phyloP scores from a whole-genome alignment of 495 filamentous ascomycete genomes.

The Daldinia caldariorum region DNA sequence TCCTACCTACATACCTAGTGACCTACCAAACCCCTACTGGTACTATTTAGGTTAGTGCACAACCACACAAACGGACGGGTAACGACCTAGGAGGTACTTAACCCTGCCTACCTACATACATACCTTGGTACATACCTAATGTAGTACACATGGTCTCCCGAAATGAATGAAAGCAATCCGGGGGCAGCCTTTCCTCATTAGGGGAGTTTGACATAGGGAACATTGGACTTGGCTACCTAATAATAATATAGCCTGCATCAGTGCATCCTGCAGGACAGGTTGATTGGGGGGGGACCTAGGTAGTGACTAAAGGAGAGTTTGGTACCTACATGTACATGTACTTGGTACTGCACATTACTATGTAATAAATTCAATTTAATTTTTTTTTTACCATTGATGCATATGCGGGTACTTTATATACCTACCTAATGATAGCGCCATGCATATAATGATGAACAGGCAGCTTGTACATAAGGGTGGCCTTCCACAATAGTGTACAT shows the following conservation, averaged over 20 bases:
- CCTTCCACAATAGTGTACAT: background rate
- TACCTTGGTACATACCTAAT: too few relatives aligned
- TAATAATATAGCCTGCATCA: background rate
- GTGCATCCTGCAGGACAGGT: background rate
- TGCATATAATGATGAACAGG: background rate
- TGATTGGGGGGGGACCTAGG: too few relatives aligned
- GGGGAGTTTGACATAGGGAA: constrained; percentile 4
- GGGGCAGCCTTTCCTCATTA: constrained; percentile 28
- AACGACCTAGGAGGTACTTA: constrained; percentile 6
- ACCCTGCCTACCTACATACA: constrained; percentile 12
- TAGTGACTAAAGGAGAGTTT: too few relatives aligned
- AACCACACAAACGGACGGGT: constrained; percentile 1
- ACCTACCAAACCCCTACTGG: constrained; percentile 9
- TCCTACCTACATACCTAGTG: background rate
- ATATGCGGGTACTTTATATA: too few relatives aligned
- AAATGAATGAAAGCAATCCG: constrained; percentile 34
- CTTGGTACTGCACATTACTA: background rate
- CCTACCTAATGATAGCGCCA: background rate
- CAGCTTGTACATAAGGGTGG: background rate
- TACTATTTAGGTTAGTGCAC: constrained; percentile 26
- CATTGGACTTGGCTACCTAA: constrained; percentile 20
- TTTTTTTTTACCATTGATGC: background rate
- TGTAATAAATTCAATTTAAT: constrained; percentile 1
- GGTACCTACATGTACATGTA: background rate
- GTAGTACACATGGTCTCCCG: constrained; percentile 30